phyloP scores from a whole-genome alignment of 495 filamentous ascomycete species.

The Podospora anserina region DNA sequence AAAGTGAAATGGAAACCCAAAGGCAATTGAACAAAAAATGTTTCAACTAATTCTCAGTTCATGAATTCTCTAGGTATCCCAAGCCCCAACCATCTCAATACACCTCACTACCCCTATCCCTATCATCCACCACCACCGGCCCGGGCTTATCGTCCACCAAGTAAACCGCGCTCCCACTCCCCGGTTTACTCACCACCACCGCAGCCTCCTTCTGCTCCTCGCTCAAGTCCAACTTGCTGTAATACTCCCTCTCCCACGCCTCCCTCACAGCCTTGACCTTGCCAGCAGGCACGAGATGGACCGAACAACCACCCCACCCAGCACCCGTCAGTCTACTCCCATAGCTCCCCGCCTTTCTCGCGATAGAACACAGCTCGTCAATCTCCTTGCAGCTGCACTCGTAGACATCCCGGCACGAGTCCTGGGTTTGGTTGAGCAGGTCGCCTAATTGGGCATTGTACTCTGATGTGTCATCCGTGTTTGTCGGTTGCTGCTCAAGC shows the following conservation, averaged over 20 bases:
- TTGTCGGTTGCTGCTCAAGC: slow-evolving; percentile 45
- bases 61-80: neutral
- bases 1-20: too few relatives aligned
- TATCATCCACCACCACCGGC: slow-evolving; percentile 6
- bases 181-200: slow-evolving; percentile 87
- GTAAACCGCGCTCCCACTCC: slow-evolving; percentile 61
- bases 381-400: slow-evolving; percentile 89
- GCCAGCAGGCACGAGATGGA: slow-evolving; percentile 84
- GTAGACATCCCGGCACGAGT: slow-evolving; percentile 77
- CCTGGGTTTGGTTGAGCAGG: slow-evolving; percentile 85
- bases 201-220: slow-evolving; percentile 72
- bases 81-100: slow-evolving; percentile 3
- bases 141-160: slow-evolving; percentile 21
- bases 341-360: slow-evolving; percentile 71
- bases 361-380: slow-evolving; percentile 80
- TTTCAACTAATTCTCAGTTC: too few relatives aligned
- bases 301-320: slow-evolving; percentile 94
- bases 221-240: slow-evolving; percentile 69
- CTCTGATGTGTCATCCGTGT: slow-evolving; percentile 49
- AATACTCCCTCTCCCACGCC: slow-evolving; percentile 79
- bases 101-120: slow-evolving; percentile 12
- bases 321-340: slow-evolving; percentile 89
- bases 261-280: slow-evolving; percentile 78
- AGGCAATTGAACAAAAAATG: too few relatives aligned
- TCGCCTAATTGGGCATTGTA: slow-evolving; percentile 72